Percentiles rank a stretch among this genome's conserved stretches.
These are phyloP conservation scores for Trichoderma asperellum DNA, from an alignment of 2,329 filamentous ascomycete genomes.

Conservation along the genomic window DNA sequence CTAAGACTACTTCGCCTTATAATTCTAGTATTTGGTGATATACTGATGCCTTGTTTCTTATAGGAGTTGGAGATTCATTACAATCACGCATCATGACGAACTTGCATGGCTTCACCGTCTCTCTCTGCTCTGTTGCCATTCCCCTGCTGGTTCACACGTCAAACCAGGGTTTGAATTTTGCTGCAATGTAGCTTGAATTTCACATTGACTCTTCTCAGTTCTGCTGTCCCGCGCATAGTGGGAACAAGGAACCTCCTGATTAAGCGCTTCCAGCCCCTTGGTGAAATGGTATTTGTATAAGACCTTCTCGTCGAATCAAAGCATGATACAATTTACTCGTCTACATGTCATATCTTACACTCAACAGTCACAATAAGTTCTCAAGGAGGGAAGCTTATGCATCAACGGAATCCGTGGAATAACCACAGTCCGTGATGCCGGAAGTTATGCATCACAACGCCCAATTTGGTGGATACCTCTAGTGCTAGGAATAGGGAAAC, in stretches of 20 bases:
- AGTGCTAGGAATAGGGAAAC: not conserved
- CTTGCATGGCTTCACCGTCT: not conserved
- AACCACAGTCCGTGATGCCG: not conserved
- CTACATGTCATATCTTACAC: not conserved
- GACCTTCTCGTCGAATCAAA: not conserved
- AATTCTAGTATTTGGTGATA: not conserved
- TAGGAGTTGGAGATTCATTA: not conserved
- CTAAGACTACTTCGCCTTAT: not conserved
- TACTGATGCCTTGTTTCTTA: not conserved
- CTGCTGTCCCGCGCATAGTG: not conserved
- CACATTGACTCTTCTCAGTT: not conserved
- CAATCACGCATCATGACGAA: not conserved
- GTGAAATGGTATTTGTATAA: not conserved
- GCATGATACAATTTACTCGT: no score
- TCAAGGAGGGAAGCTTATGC: conserved; percentile 34
- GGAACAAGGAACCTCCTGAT: not conserved
- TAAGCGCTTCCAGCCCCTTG: not conserved
- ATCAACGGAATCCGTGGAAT: not conserved
- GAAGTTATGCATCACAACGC: not conserved
- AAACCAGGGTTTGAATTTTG: not conserved
- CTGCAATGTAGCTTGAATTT: not conserved
- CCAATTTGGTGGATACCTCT: not conserved
- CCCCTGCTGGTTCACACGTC: not conserved
- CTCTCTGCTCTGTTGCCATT: not conserved
- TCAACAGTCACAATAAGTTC: not conserved